Evolutionary conservation across 768 basidiomycete species (phyloP).

Genomic region (Rhodotorula graminis): DNA sequence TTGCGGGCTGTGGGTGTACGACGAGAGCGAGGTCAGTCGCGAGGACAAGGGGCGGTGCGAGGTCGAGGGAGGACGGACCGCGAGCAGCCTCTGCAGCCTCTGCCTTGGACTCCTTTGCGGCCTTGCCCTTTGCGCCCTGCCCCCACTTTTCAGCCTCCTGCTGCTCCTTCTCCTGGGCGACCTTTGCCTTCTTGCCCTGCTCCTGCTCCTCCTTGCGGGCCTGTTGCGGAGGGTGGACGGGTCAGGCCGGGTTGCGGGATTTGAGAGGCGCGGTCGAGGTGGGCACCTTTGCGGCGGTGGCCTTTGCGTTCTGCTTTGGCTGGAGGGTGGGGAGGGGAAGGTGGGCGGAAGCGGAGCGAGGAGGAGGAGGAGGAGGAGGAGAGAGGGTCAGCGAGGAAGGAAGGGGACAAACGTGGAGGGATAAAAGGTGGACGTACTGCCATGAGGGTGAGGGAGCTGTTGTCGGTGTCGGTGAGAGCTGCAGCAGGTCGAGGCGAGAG

Average conservation of each 20-base stretch:
- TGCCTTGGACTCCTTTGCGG: slow-evolving; percentile 34
- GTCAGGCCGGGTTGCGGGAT: neutral
- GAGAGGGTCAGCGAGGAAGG: neutral
- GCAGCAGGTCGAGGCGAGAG: neutral
- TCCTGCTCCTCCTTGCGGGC: slow-evolving; percentile 24
- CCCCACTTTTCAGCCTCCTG: slow-evolving; percentile 41
- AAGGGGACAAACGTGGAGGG: too few relatives aligned
- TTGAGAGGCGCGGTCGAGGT: neutral
- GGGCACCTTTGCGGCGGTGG: neutral
- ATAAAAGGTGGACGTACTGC: too few relatives aligned
- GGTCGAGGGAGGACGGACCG: neutral
- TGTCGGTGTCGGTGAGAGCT: neutral
- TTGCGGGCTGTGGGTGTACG: slow-evolving; percentile 21
- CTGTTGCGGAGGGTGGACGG: neutral
- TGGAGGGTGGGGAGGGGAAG: neutral
- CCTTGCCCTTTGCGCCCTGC: slow-evolving; percentile 38
- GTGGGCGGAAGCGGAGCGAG: too few relatives aligned
- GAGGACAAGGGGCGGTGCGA: neutral
- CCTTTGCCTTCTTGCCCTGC: slow-evolving; percentile 15
- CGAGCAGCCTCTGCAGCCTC: slow-evolving; percentile 13
- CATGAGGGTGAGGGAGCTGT: too few relatives aligned
- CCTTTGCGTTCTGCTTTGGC: slow-evolving; percentile 24
- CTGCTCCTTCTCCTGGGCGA: slow-evolving; percentile 1
- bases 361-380: neutral
- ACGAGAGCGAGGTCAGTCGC: neutral